Percentiles rank a stretch among this genome's conserved stretches.
Conservation (phyloP, 2,329 filamentous ascomycete species). For the Raffaelea deltoideospora region DNA sequence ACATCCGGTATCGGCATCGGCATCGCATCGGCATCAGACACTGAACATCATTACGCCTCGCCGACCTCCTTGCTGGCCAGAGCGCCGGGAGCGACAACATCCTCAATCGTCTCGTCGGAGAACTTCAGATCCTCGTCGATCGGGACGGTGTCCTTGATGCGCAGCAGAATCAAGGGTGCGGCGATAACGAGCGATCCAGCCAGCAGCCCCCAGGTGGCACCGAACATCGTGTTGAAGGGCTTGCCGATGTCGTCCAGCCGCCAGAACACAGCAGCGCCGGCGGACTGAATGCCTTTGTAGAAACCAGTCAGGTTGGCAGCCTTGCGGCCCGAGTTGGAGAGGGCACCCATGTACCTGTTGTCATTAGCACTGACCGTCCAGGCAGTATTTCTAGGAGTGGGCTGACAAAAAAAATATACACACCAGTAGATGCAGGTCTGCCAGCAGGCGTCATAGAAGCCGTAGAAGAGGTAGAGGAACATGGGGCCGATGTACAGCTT, state of each 20-base stretch:
- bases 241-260: slow-evolving; percentile 48
- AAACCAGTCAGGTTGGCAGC: slow-evolving; percentile 69
- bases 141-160: slow-evolving; percentile 67
- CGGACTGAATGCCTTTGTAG: slow-evolving; percentile 55
- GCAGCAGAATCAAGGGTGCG: slow-evolving; percentile 61
- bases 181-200: slow-evolving; percentile 61
- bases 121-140: slow-evolving; percentile 73
- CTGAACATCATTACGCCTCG: slow-evolving; percentile 6
- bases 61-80: slow-evolving; percentile 5
- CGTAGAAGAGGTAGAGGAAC: slow-evolving; percentile 84
- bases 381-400: not conserved
- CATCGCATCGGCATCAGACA: too few relatives aligned
- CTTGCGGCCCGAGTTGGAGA: slow-evolving; percentile 85
- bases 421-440: slow-evolving; percentile 89
- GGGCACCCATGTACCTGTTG: slow-evolving; percentile 70
- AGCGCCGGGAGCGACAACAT: slow-evolving; percentile 34
- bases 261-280: slow-evolving; percentile 64
- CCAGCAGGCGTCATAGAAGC: slow-evolving; percentile 79
- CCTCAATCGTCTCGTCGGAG: slow-evolving; percentile 65
- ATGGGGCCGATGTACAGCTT: slow-evolving; percentile 55
- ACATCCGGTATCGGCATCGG: too few relatives aligned
- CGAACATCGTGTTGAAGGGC: slow-evolving; percentile 59
- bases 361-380: not conserved
- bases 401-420: not conserved
- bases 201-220: slow-evolving; percentile 57